Base-by-base conservation (phyloP, 2,329 filamentous ascomycete species). In the Eurotiales sp. region DNA sequence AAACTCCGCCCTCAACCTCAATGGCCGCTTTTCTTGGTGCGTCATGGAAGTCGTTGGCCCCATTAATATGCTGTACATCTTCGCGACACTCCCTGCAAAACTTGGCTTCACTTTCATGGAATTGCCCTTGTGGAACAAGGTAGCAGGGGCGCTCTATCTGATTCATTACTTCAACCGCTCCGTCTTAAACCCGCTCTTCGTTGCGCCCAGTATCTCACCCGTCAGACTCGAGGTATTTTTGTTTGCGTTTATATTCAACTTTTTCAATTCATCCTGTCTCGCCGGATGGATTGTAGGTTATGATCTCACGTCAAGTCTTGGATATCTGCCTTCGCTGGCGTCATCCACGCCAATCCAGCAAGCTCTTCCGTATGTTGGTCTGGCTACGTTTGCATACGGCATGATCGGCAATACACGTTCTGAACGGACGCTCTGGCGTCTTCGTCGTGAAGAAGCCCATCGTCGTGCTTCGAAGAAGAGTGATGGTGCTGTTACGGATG, bases 141-240 rank as follows among this genome's bases (percentile, higher is more conserved):
- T 74, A 19, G 53, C 70, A 22, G 65, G 59, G 1, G 54, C 61
- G 3, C 61, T 75, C 0, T 73, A 88, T 77, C 77, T 87, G 29
- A 82, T 92, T 51, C 93, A 99, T 74, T 99, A 99, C 77, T 59
- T 83, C 64, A 95, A 99, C 77, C 89, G 93, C 56, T 91, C 93
- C 8, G 70, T 97, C 51, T 72, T 95, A 55, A 87, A 84, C 51
- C 92, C 93, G 2, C 74, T 95, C 52, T 77, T 92, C 57, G 73
- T 83, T 34, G 89, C 92, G 56, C 92, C 92, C 0, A 90, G 85
- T 75, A 96, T 99, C 87, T 90, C 90, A 4, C 92, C 92, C 8
- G 88, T 96, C 58, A 88, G 95, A 69, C 65, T 81, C 2, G 50
- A 82, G 23, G 79, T 96, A 57, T 86, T 85, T 75, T 8, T 74